Evolutionary conservation across 2,329 filamentous ascomycete genomes (phyloP), one percentile per base, ranked within the genome.

Genomic region (Fusarium armeniacum): DNA sequence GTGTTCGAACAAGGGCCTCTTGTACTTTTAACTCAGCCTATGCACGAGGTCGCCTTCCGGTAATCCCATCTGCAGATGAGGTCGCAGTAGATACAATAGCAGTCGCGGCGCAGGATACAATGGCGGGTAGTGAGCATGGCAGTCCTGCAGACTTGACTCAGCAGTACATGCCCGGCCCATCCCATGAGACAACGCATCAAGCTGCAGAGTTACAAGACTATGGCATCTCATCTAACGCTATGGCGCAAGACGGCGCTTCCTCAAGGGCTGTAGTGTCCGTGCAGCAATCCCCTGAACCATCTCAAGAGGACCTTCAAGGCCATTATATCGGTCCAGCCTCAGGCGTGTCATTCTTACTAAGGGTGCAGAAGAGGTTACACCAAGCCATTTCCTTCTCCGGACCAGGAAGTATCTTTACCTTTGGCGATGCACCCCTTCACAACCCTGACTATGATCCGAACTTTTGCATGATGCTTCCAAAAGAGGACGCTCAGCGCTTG

Each of bases 361-460:
- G 76, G 13, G 75, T 78, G 1, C 76, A 78, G 52, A 77, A 77
- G n/a, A 71, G 76, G 1, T 57, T 78, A 20, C 72, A 76, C 20
- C 70, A 73, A 33, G 72, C 72, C 5, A 72, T 73, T 15, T 73
- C 70, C 3, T 70, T 70, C 47, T 73, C 70, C 4, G 50, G 60
- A 0, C 62, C 66, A 3, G 69, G 83, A 8, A 80, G 80, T 0
- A 82, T 86, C 4, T 82, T 83, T 43, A 82, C 81, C 30, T 85
- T 85, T 55, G 84, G 84, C 1, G 85, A 87, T 67, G 82, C 81
- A 36, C 84, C 84, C 4, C 81, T 86, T 35, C 65, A 62, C 2
- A 63, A 63, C 38, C 78, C 79, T 2, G 78, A 79, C 2, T 76
- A 76, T 30, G 77, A 79, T 12, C 76, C 80, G 9, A 71, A 75